phyloP scores from a whole-genome alignment of 2,329 filamentous ascomycete species.

The Claviceps spartinae region DNA sequence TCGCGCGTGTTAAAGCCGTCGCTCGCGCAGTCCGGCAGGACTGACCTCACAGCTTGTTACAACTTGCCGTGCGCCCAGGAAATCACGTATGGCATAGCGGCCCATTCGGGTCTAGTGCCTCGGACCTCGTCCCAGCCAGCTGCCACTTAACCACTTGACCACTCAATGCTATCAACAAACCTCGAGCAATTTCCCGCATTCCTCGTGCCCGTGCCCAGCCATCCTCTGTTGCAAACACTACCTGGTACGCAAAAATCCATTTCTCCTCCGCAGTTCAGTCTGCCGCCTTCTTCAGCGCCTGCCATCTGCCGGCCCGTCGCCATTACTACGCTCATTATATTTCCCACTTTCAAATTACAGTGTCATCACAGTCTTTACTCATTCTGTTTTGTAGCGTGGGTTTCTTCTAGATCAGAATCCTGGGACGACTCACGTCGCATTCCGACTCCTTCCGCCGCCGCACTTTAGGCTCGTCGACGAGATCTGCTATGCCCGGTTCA shows the following conservation, averaged over 20 bases:
- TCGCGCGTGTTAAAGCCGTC: no score
- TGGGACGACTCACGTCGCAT: background rate
- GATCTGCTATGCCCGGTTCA: constrained; percentile 5
- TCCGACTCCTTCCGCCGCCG: background rate
- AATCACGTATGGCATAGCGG: background rate
- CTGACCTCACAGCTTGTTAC: no score
- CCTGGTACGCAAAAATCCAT: constrained; percentile 2
- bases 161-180: constrained; percentile 13
- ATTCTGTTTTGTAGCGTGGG: background rate
- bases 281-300: constrained; percentile 1
- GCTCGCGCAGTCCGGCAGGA: no score
- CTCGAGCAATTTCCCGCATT: constrained; percentile 25
- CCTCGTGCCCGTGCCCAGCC: constrained; percentile 10
- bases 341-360: constrained; percentile 1
- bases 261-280: constrained; percentile 2
- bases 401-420: background rate
- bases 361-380: constrained; percentile 1
- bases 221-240: constrained; percentile 6
- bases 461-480: background rate
- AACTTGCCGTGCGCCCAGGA: no score
- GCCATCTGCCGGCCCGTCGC: constrained; percentile 1
- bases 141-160: constrained; percentile 6
- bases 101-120: constrained; percentile 9
- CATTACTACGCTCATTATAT: constrained; percentile 9
- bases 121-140: constrained; percentile 8